A percentile compares a stretch with the other conserved stretches of the same genome.
Evolutionary conservation across 1,139 yeast genomes (phyloP).

Genomic region (Ogataea hybrid): DNA sequence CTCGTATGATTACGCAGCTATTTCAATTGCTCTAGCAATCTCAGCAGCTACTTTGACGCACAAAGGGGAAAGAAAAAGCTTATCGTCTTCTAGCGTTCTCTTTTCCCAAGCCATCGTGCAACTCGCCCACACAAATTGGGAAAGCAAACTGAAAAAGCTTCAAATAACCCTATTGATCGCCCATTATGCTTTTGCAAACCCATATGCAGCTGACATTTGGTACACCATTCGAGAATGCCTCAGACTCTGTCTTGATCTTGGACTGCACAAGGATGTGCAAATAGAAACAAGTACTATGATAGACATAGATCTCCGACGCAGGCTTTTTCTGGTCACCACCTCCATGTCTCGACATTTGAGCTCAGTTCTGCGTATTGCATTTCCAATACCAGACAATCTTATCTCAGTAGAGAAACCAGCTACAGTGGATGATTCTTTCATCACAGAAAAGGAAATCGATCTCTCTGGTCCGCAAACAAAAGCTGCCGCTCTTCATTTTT

Average conservation of each 20-base stretch:
- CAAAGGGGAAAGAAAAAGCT: constrained; percentile 20
- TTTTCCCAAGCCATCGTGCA: constrained; percentile 19
- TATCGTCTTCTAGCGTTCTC: constrained; percentile 23
- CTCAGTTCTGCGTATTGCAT: constrained; percentile 14
- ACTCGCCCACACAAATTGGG: constrained; percentile 15
- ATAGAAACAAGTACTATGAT: constrained; percentile 11
- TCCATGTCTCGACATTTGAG: constrained; percentile 22
- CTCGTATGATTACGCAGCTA: constrained; percentile 20
- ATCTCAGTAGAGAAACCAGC: constrained; percentile 21
- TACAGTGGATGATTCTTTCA: constrained; percentile 21
- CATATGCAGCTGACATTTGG: constrained; percentile 25
- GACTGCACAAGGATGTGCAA: constrained; percentile 20
- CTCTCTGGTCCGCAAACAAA: constrained; percentile 22
- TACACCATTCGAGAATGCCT: constrained; percentile 18
- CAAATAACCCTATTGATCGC: constrained; percentile 20
- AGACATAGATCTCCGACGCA: constrained; percentile 18
- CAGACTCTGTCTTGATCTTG: constrained; percentile 20
- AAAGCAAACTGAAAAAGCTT: constrained; percentile 16
- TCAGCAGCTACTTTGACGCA: constrained; percentile 24
- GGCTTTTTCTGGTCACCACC: constrained; percentile 20
- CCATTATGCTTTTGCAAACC: constrained; percentile 26
- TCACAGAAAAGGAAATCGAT: too few relatives aligned
- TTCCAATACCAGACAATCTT: constrained; percentile 18
- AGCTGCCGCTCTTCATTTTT: constrained; percentile 24
- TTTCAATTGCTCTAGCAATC: too few relatives aligned